Evolutionary conservation across 169 alveolate genomes (phyloP).

Genomic region (Plasmodium chabaudi): DNA sequence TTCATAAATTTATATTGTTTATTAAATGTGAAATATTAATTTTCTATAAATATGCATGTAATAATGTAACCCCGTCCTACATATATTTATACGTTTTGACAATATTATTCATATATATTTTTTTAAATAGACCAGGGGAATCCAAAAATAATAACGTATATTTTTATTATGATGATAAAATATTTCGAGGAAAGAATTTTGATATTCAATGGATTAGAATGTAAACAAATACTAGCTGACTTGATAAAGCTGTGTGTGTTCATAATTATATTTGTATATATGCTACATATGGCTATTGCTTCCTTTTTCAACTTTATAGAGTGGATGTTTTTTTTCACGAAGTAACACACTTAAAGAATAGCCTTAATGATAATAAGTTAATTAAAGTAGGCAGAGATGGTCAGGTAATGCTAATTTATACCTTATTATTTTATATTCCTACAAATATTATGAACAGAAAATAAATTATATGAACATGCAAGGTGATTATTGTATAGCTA

Average conservation of each 20-base stretch:
- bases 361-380: conserved; percentile 77
- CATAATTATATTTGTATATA: not conserved
- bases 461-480: not conserved
- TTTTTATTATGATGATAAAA: conserved; percentile 75
- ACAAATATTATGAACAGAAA: not conserved
- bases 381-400: conserved; percentile 83
- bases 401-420: conserved; percentile 55
- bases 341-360: conserved; percentile 78
- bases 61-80: not conserved
- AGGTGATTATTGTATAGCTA: not conserved
- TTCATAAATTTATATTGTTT: not conserved
- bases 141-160: conserved; percentile 72
- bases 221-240: not conserved
- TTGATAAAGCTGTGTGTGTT: not conserved
- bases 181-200: conserved; percentile 80
- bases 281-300: not conserved
- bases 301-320: conserved; percentile 21
- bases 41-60: too few relatives aligned
- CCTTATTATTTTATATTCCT: conserved; percentile 8
- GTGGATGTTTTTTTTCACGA: conserved; percentile 80
- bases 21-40: too few relatives aligned
- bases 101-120: not conserved
- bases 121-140: conserved; percentile 80
- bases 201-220: conserved; percentile 82
- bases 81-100: not conserved